Evolutionary conservation across 495 filamentous ascomycete species (phyloP), one percentile per base, ranked within the genome.

Genomic region (Cercophora newfieldiana): DNA sequence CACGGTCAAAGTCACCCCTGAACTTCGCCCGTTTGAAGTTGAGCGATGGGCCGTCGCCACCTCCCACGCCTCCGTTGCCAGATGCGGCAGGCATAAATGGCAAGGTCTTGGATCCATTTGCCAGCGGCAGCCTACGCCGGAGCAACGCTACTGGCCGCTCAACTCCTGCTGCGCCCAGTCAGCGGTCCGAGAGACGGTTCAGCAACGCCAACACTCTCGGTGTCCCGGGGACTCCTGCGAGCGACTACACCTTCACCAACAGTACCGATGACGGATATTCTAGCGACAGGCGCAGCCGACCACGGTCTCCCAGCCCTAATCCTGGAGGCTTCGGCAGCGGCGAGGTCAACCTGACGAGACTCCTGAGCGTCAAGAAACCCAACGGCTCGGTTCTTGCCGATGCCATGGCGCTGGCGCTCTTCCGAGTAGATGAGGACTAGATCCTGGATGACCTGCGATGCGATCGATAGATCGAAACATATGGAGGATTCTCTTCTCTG

Each of bases 331-430:
- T 49, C 22, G 26, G 56, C 21, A 24, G 64, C 29, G 67, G 54
- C 7, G 70, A 75, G 30, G 65, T 66, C 16, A 71, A 72, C 1
- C 25, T 76, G 58, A 72, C 68, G 19, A 63, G 74, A 28, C 25
- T 76, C 29, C 51, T 76, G 59, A 76, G 72, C 28, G 68, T 72
- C 53, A 74, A 72, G 64, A 56, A 55, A 44, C 74, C 74, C 1
- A 69, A 56, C 12, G 68, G 66, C 24, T 68, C 68, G 10, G 68
- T 76, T 1, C 29, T 76, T 33, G 69, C 68, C 1, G 74, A 76
- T 59, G 74, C 74, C 12, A 73, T 76, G 72, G 69, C 74, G 1
- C 30, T 76, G 67, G 74, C 74, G 0, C 21, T 76, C 54, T 76
- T 76, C 51, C 63, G 74, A 0, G 69, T 76, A 24, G 72, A 68